These are phyloP conservation scores for Solanum chilense DNA, from an alignment of 257 asterid genomes.

Conservation along the genomic window DNA sequence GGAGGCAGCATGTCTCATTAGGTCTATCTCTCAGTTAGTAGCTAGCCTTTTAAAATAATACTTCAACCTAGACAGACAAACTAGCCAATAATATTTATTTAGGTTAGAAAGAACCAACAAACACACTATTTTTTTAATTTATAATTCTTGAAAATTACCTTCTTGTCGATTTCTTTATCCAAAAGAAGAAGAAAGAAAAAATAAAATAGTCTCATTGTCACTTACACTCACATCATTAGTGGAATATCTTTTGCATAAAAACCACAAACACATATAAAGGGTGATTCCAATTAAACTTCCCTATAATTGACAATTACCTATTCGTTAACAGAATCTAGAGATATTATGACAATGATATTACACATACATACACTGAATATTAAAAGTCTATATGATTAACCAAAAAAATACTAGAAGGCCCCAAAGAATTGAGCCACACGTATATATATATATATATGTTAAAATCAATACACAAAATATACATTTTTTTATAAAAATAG, in stretches of 20 bases:
- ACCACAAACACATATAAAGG: not conserved
- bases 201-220: not conserved
- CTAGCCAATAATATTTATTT: not conserved
- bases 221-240: not conserved
- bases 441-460: no score
- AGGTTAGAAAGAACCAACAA: not conserved
- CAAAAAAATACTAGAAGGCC: not conserved
- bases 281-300: not conserved
- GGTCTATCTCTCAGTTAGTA: not conserved
- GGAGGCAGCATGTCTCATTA: not conserved
- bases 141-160: not conserved
- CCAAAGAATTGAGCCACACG: not conserved
- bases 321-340: not conserved
- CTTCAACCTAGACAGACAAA: not conserved
- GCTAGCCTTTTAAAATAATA: not conserved
- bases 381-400: not conserved
- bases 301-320: not conserved
- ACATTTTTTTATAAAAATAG: no score
- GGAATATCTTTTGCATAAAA: not conserved
- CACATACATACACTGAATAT: not conserved
- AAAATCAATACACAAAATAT: not conserved
- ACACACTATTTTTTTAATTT: not conserved
- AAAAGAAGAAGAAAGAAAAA: not conserved
- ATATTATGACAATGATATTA: not conserved
- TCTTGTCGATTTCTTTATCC: not conserved